phyloP scores from a whole-genome alignment of 225 moss, liverwort and hornwort species.

The Physcomitrium patens region DNA sequence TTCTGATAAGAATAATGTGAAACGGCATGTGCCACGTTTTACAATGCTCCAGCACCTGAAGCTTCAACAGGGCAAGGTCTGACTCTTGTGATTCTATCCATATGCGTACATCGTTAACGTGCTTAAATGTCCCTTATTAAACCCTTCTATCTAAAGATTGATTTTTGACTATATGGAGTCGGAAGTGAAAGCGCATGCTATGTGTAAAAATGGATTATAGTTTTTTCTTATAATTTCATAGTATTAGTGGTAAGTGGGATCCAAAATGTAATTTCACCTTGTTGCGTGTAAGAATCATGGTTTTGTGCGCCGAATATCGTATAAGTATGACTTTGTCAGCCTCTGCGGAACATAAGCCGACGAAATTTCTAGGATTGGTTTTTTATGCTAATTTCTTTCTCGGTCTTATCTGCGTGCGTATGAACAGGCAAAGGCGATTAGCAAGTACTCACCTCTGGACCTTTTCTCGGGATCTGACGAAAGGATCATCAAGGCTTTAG shows the following conservation, averaged over 20 bases:
- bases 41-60: conserved; percentile 73
- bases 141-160: background rate
- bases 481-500: conserved; percentile 56
- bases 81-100: background rate
- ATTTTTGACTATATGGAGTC: background rate
- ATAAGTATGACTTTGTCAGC: background rate
- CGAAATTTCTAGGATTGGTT: background rate
- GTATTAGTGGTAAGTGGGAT: too few species aligned
- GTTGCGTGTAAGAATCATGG: background rate
- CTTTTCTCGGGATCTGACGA: conserved; percentile 60
- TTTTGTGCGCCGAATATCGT: background rate
- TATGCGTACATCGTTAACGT: background rate
- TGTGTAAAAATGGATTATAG: background rate
- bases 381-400: background rate
- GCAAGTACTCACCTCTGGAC: conserved; percentile 75
- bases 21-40: conserved; percentile 57
- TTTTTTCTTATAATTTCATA: too few species aligned
- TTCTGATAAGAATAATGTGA: conserved; percentile 45
- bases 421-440: conserved; percentile 49
- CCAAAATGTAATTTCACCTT: background rate
- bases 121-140: background rate
- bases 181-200: conserved; percentile 4
- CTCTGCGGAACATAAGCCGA: background rate
- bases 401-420: background rate
- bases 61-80: conserved; percentile 63